These are phyloP conservation scores for Grigorovia yakushimaensis DNA, from an alignment of 805 yeast genomes.

Conservation along the genomic window DNA sequence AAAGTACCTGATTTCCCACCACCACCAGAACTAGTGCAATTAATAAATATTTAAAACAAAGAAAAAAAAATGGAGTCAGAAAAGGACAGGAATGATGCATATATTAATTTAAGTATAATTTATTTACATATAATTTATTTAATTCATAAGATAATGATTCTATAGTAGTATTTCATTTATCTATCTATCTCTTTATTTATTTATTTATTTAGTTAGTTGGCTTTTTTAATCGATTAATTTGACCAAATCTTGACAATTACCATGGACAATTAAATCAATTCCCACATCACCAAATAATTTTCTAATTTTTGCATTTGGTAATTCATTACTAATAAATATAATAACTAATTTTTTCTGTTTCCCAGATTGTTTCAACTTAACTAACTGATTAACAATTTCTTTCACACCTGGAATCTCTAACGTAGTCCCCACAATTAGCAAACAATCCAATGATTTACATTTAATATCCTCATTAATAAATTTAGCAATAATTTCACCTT, in stretches of 20 bases:
- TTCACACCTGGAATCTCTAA: constrained; percentile 70
- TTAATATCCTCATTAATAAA: constrained; percentile 58
- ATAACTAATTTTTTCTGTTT: constrained; percentile 44
- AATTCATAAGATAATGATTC: too few species aligned
- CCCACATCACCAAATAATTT: constrained; percentile 35
- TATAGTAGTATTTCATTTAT: too few species aligned
- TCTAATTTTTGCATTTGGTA: constrained; percentile 40
- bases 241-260: constrained; percentile 55
- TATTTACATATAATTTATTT: too few species aligned
- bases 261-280: constrained; percentile 50
- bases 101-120: too few species aligned
- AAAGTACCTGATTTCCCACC: constrained; percentile 66
- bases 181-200: too few species aligned
- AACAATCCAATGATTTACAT: constrained; percentile 55
- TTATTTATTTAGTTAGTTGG: too few species aligned
- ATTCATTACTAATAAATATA: constrained; percentile 52
- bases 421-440: constrained; percentile 77
- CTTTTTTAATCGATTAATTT: constrained; percentile 7
- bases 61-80: background rate
- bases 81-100: background rate
- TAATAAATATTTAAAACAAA: background rate
- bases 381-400: constrained; percentile 50
- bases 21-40: constrained; percentile 35
- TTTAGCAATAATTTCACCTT: constrained; percentile 77
- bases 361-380: constrained; percentile 38